A percentile compares a stretch with the other conserved stretches of the same genome.
Evolutionary conservation across 805 yeast genomes (phyloP).

Genomic region (Komagataella populi): DNA sequence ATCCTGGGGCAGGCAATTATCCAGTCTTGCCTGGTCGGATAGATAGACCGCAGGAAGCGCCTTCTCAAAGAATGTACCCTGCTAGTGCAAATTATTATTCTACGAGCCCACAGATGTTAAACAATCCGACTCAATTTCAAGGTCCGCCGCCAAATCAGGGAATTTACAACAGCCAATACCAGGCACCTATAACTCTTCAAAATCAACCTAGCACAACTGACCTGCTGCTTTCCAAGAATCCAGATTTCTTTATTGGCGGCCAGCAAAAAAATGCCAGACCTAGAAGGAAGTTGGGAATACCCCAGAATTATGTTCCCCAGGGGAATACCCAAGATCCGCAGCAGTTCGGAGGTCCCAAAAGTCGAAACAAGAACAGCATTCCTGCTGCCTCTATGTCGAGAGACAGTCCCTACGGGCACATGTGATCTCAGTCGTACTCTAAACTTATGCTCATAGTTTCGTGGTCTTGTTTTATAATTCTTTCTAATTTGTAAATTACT

Average conservation of each 20-base stretch:
- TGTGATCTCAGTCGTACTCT: not conserved
- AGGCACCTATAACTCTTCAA: not conserved
- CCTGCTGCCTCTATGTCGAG: constrained; percentile 26
- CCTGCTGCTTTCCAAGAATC: constrained; percentile 29
- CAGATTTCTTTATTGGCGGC: constrained; percentile 26
- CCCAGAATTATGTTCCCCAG: not conserved
- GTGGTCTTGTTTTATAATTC: not conserved
- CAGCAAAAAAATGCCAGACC: not conserved
- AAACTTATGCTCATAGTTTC: not conserved
- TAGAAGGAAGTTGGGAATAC: not conserved
- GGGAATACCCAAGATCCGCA: not conserved
- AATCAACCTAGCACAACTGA: constrained; percentile 20
- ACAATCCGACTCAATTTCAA: constrained; percentile 3
- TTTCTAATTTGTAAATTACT: not conserved
- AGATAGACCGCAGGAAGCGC: not conserved
- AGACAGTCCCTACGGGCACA: constrained; percentile 28
- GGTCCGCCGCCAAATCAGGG: constrained; percentile 4
- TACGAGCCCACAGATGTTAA: not conserved
- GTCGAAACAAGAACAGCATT: constrained; percentile 13
- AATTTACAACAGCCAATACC: not conserved
- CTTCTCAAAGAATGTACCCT: constrained; percentile 1
- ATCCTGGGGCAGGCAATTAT: constrained; percentile 19
- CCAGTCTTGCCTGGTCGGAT: constrained; percentile 9
- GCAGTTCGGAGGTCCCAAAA: constrained; percentile 5
- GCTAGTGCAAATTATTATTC: not conserved